Conservation (phyloP, 2,329 filamentous ascomycete species). For the Lasiodiplodia citricola region DNA sequence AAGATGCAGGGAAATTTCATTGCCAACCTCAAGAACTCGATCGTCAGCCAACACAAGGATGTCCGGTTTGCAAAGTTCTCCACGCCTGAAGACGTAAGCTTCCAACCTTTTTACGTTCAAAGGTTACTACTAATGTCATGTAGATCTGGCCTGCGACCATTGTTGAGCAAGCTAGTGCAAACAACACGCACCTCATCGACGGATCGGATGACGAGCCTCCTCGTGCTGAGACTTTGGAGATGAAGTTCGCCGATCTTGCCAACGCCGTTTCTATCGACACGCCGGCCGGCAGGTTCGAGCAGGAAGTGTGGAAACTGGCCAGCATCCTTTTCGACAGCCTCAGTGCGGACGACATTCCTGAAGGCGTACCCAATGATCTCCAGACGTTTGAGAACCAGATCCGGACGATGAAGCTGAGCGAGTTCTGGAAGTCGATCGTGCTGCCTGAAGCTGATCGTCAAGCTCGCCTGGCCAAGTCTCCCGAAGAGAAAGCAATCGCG, state of each 20-base stretch:
- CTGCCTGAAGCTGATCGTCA: constrained; percentile 46
- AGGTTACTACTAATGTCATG: constrained; percentile 18
- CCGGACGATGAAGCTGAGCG: constrained; percentile 67
- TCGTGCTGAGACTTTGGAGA: constrained; percentile 20
- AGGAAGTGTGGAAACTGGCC: constrained; percentile 82
- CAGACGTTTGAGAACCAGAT: constrained; percentile 47
- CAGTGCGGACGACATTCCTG: constrained; percentile 57
- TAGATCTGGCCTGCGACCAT: constrained; percentile 25
- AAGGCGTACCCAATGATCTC: constrained; percentile 44
- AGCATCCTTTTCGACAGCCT: constrained; percentile 72
- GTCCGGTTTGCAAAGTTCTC: constrained; percentile 69
- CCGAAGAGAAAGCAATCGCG: constrained; percentile 84
- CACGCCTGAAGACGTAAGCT: constrained; percentile 49
- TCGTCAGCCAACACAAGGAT: constrained; percentile 69
- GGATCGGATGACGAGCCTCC: constrained; percentile 18
- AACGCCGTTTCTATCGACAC: constrained; percentile 51
- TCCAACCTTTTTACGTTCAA: neutral
- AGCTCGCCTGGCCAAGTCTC: constrained; percentile 64
- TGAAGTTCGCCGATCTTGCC: constrained; percentile 58
- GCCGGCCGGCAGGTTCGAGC: constrained; percentile 62
- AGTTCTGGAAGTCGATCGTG: constrained; percentile 63
- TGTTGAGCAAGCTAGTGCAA: neutral
- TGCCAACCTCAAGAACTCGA: constrained; percentile 59
- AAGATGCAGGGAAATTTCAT: constrained; percentile 56
- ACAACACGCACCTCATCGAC: constrained; percentile 16